These are phyloP conservation scores for Pichia sp. DNA, from an alignment of 1,139 yeast genomes.

Conservation along the genomic window DNA sequence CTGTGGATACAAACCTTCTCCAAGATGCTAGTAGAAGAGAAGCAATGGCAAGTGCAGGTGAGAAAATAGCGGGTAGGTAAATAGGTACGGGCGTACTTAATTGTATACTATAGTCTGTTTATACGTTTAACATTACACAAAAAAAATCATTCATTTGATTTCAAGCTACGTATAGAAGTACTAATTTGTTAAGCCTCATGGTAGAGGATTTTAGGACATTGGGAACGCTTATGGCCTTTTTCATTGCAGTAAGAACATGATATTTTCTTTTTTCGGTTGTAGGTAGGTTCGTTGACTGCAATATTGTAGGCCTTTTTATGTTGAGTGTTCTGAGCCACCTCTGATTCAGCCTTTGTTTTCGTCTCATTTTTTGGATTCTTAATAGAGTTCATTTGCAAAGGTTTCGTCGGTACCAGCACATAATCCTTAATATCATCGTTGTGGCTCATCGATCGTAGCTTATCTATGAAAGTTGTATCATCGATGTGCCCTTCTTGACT, in stretches of 20 bases:
- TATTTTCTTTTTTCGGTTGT: constrained; percentile 29
- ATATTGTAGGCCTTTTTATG: not conserved
- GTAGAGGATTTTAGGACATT: constrained; percentile 43
- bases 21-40: constrained; percentile 97
- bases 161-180: not conserved
- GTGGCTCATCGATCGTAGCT: constrained; percentile 11
- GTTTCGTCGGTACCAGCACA: constrained; percentile 9
- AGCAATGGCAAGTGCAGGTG: constrained; percentile 60
- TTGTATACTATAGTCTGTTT: not conserved
- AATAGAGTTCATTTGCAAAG: not conserved
- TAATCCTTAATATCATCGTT: not conserved
- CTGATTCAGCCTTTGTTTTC: not conserved
- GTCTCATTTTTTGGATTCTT: not conserved
- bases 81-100: not conserved
- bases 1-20: constrained; percentile 88
- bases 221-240: constrained; percentile 55
- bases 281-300: constrained; percentile 2
- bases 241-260: constrained; percentile 52
- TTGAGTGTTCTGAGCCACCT: constrained; percentile 12
- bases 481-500: not conserved
- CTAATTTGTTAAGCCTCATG: not conserved
- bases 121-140: not conserved
- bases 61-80: constrained; percentile 39
- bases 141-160: not conserved
- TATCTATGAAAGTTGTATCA: constrained; percentile 19